These are phyloP conservation scores for Heterobasidion irregulare DNA, from an alignment of 1,284 basidiomycete species.

Conservation along the genomic window DNA sequence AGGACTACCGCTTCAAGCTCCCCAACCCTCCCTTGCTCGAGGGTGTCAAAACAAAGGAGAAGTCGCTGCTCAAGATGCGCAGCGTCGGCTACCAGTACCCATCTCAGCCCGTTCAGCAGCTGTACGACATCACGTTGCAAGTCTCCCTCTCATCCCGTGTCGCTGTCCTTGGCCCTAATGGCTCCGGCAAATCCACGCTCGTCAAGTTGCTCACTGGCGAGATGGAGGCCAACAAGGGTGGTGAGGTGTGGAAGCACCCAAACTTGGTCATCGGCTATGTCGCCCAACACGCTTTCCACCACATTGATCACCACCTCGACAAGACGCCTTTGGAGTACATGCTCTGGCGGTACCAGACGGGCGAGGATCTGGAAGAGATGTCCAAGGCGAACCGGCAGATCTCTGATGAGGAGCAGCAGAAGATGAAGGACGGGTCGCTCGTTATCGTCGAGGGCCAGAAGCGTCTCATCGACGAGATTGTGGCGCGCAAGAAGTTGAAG, in stretches of 20 bases:
- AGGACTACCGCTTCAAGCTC: conserved; percentile 97
- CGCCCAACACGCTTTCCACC: conserved; percentile 98
- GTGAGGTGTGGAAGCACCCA: conserved; percentile 98
- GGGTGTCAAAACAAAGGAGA: conserved; percentile 99
- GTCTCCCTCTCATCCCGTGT: conserved; percentile 97
- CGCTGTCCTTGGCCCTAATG: conserved; percentile 93
- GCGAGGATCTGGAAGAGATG: conserved; percentile 97
- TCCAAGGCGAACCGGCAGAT: conserved; percentile 85
- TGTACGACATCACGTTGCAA: conserved; percentile 93
- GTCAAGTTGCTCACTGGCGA: conserved; percentile 99
- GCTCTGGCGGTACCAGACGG: conserved; percentile 99
- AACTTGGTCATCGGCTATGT: conserved; percentile 99
- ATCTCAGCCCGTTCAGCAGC: conserved; percentile 75
- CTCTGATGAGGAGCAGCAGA: conserved; percentile 81
- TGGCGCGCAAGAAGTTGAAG: conserved; percentile 94
- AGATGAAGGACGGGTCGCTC: conserved; percentile 93
- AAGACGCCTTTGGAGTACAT: conserved; percentile 98
- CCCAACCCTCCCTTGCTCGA: conserved; percentile 94
- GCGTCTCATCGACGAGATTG: conserved; percentile 90
- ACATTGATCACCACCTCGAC: conserved; percentile 96
- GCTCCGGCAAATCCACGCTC: conserved; percentile 97
- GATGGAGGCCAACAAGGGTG: conserved; percentile 92
- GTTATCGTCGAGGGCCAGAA: conserved; percentile 92
- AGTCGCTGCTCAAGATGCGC: conserved; percentile 95
- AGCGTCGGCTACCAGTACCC: conserved; percentile 98